Evolutionary conservation across 108 stramenopile genomes (phyloP).

Genomic region (Skeletonema potamos): DNA sequence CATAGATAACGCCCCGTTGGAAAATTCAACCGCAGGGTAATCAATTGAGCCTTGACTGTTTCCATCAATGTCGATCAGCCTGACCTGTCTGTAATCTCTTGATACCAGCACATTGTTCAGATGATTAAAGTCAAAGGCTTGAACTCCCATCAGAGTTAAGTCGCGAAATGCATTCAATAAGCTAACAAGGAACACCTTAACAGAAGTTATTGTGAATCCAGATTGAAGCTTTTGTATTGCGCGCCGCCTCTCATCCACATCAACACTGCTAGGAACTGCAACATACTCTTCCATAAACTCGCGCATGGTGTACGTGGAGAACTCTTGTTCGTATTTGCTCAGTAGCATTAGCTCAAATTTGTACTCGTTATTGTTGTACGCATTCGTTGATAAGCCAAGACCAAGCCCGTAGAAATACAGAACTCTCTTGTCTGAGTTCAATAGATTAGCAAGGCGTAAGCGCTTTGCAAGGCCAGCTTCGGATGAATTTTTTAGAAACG

Average conservation of each 20-base stretch:
- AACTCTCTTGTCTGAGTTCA: constrained; percentile 73
- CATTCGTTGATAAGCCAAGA: constrained; percentile 67
- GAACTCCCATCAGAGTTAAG: constrained; percentile 57
- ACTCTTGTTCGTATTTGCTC: constrained; percentile 69
- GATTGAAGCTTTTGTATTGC: constrained; percentile 47
- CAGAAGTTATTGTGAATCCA: constrained; percentile 57
- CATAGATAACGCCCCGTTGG: neutral
- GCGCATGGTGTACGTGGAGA: constrained; percentile 71
- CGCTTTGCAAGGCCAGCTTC: constrained; percentile 80
- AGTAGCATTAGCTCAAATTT: constrained; percentile 71
- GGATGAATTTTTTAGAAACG: constrained; percentile 55
- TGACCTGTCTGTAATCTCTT: constrained; percentile 58
- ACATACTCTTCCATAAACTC: constrained; percentile 72
- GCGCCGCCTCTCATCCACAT: constrained; percentile 5
- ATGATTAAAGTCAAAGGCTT: constrained; percentile 79
- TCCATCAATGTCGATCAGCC: constrained; percentile 71
- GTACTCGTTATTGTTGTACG: constrained; percentile 60
- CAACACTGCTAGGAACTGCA: constrained; percentile 1
- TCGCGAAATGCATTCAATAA: constrained; percentile 70
- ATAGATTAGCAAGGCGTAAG: constrained; percentile 54
- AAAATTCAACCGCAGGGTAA: constrained; percentile 31
- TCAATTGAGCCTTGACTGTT: constrained; percentile 50
- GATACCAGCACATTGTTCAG: constrained; percentile 75
- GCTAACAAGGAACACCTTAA: constrained; percentile 70
- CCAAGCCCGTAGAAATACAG: constrained; percentile 77